These are phyloP conservation scores for Emericellopsis terricola DNA, from an alignment of 495 filamentous ascomycete genomes.

Conservation along the genomic window DNA sequence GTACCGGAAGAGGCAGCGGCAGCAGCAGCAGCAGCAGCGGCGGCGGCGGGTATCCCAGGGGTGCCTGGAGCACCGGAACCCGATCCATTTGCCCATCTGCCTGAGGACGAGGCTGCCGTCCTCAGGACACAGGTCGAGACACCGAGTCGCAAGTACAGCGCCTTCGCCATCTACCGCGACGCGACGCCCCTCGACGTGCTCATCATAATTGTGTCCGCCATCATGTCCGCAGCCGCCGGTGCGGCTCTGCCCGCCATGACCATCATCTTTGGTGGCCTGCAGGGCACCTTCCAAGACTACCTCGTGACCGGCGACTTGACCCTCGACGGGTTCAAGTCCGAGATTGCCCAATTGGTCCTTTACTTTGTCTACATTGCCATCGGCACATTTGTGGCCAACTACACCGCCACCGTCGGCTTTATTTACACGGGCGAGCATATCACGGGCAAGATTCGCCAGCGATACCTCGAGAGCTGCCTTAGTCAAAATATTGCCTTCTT, in stretches of 20 bases:
- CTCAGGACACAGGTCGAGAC: too few relatives aligned
- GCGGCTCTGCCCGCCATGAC: constrained; percentile 81
- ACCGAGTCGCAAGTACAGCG: too few relatives aligned
- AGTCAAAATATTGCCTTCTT: constrained; percentile 17
- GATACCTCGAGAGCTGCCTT: constrained; percentile 17
- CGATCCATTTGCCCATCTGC: too few relatives aligned
- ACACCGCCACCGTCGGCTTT: constrained; percentile 62
- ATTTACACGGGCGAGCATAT: constrained; percentile 52
- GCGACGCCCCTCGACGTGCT: too few relatives aligned
- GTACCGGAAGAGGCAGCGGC: too few relatives aligned
- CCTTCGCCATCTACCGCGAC: too few relatives aligned
- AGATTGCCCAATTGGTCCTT: constrained; percentile 46
- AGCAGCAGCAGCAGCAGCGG: too few relatives aligned
- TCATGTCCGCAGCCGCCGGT: constrained; percentile 61
- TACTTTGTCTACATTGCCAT: constrained; percentile 78
- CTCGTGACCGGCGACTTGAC: constrained; percentile 24
- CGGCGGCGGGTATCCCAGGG: too few relatives aligned
- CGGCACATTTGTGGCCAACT: constrained; percentile 57
- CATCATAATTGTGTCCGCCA: constrained; percentile 44
- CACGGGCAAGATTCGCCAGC: constrained; percentile 13
- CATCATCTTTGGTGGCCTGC: constrained; percentile 61
- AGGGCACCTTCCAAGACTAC: constrained; percentile 52
- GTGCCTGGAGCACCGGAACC: too few relatives aligned
- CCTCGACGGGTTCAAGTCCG: constrained; percentile 30
- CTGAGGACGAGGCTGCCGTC: too few relatives aligned